Evolutionary conservation across 352 stramenopile species (phyloP).

Genomic region (Globisporangium orthogonon): DNA sequence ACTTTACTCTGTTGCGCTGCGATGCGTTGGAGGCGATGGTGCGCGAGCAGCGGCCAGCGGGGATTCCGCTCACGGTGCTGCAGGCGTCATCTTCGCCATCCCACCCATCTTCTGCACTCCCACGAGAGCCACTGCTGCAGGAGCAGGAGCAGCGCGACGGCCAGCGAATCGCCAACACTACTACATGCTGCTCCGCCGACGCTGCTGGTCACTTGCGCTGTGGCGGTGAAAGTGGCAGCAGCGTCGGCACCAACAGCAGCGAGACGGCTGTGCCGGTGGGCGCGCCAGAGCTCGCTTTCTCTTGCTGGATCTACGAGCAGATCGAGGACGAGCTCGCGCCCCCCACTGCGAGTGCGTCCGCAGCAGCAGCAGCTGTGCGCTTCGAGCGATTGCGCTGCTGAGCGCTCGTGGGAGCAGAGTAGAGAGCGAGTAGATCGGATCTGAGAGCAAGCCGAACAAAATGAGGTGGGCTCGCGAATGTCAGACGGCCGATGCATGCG

Average conservation of each 20-base stretch:
- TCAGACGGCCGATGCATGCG: too few species aligned
- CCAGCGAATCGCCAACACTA: not conserved
- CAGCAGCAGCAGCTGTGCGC: slow-evolving; percentile 4
- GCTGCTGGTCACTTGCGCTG: not conserved
- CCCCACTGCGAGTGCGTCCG: not conserved
- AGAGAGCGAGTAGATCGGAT: too few species aligned
- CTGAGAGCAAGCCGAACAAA: too few species aligned
- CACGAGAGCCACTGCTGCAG: not conserved
- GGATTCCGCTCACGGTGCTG: slow-evolving; percentile 3
- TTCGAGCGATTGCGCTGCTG: not conserved
- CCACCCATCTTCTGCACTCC: too few species aligned
- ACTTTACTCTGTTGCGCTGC: slow-evolving; percentile 15
- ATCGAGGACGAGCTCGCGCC: slow-evolving; percentile 3
- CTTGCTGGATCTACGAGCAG: slow-evolving; percentile 15
- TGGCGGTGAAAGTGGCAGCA: not conserved
- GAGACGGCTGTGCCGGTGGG: not conserved
- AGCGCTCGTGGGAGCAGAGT: not conserved
- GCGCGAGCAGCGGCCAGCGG: not conserved
- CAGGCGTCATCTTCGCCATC: not conserved
- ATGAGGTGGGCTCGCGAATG: too few species aligned
- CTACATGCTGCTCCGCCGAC: not conserved
- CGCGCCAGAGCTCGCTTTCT: slow-evolving; percentile 1
- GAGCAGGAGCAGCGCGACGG: not conserved
- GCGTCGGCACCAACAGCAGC: not conserved
- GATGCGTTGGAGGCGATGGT: slow-evolving; percentile 6